phyloP scores from a whole-genome alignment of 2,329 filamentous ascomycete species.

The Cladorrhinum sp. region DNA sequence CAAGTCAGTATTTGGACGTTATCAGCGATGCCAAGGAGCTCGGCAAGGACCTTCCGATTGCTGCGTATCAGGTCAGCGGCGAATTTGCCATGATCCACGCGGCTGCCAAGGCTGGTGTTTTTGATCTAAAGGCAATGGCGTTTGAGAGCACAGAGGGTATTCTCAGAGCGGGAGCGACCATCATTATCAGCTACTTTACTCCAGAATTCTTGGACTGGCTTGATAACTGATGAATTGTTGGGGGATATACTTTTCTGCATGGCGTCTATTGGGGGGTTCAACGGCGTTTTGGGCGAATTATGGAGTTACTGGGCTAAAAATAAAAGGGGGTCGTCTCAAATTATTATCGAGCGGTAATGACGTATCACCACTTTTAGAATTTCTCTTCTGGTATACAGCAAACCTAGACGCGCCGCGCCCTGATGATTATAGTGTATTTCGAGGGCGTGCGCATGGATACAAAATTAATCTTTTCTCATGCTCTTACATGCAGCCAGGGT shows the following conservation, averaged over 20 bases:
- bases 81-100: constrained; percentile 99
- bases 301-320: neutral
- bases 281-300: neutral
- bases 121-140: constrained; percentile 90
- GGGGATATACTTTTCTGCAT: neutral
- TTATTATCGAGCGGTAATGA: neutral
- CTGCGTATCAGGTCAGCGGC: constrained; percentile 94
- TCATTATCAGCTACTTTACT: constrained; percentile 91
- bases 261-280: neutral
- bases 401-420: no score
- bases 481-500: no score
- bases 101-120: constrained; percentile 91
- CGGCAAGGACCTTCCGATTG: constrained; percentile 84
- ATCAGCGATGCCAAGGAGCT: constrained; percentile 96
- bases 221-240: constrained; percentile 37
- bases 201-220: constrained; percentile 73
- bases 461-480: no score
- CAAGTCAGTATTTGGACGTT: constrained; percentile 92
- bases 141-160: constrained; percentile 95
- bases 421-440: no score
- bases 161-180: constrained; percentile 85
- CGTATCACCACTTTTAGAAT: neutral
- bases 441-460: no score
- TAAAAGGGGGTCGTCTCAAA: neutral
- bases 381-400: no score